phyloP scores from a whole-genome alignment of 2,329 filamentous ascomycete species.

The Cercospora sojina region DNA sequence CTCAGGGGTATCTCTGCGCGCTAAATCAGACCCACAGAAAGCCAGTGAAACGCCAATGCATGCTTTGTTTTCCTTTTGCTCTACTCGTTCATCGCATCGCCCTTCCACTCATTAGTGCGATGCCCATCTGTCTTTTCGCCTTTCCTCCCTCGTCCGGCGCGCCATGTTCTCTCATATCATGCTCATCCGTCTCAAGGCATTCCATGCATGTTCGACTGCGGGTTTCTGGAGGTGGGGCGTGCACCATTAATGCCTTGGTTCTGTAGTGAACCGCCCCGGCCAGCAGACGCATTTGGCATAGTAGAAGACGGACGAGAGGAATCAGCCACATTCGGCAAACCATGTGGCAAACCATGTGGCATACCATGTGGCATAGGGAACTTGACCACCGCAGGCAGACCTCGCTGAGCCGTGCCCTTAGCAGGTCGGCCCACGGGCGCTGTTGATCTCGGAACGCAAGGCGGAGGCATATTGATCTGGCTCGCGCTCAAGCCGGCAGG shows the following conservation, averaged over 20 bases:
- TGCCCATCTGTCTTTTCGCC: neutral
- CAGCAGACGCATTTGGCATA: neutral
- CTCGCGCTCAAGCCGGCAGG: conserved; percentile 52
- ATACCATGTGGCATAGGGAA: conserved; percentile 5
- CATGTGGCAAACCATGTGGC: conserved; percentile 1
- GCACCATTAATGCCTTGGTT: neutral
- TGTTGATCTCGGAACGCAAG: neutral
- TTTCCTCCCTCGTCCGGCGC: neutral
- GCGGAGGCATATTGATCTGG: conserved; percentile 13
- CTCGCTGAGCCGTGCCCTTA: neutral
- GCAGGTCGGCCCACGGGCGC: neutral
- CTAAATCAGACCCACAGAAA: neutral
- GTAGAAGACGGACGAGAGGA: neutral
- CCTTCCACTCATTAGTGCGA: neutral
- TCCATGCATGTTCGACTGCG: neutral
- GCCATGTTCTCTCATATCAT: neutral
- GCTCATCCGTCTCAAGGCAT: neutral
- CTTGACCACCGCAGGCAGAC: neutral
- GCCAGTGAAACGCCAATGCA: neutral
- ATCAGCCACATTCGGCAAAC: neutral
- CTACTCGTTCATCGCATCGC: neutral
- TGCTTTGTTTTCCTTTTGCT: neutral
- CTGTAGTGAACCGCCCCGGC: neutral
- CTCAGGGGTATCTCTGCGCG: neutral
- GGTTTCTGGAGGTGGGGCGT: neutral